Evolutionary conservation across 805 yeast species (phyloP).

Genomic region (Candida ortonii): DNA sequence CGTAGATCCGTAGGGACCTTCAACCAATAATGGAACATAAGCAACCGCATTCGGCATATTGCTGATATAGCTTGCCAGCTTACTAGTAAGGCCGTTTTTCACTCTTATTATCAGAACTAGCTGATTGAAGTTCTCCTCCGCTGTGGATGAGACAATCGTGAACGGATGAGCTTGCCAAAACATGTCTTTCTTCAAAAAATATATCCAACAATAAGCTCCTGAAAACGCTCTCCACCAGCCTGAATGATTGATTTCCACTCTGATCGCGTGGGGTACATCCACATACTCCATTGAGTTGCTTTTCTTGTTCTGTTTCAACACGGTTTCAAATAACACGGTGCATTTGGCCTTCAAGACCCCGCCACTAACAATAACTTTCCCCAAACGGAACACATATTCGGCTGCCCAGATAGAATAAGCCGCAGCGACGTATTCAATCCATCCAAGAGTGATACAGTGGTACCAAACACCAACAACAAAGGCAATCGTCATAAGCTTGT

Average conservation of each 20-base stretch:
- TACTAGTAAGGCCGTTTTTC: slow-evolving; percentile 52
- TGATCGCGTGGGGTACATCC: slow-evolving; percentile 39
- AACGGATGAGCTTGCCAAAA: slow-evolving; percentile 73
- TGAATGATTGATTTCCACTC: slow-evolving; percentile 50
- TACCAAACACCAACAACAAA: slow-evolving; percentile 46
- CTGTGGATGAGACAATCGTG: slow-evolving; percentile 45
- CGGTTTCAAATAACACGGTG: slow-evolving; percentile 26
- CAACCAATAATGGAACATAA: slow-evolving; percentile 44
- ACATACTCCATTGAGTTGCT: no score
- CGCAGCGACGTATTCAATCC: slow-evolving; percentile 51
- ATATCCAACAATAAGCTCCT: slow-evolving; percentile 63
- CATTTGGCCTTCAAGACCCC: slow-evolving; percentile 51
- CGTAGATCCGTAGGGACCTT: slow-evolving; percentile 59
- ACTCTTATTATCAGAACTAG: slow-evolving; percentile 44
- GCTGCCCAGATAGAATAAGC: slow-evolving; percentile 66
- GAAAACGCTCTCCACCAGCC: slow-evolving; percentile 53
- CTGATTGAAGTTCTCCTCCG: slow-evolving; percentile 42
- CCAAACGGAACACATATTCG: slow-evolving; percentile 58
- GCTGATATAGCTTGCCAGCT: slow-evolving; percentile 33
- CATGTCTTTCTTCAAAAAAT: slow-evolving; percentile 41
- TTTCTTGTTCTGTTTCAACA: slow-evolving; percentile 3
- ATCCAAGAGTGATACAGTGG: slow-evolving; percentile 46
- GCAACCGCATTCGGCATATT: slow-evolving; percentile 35
- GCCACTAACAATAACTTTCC: slow-evolving; percentile 59
- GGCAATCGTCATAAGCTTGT: slow-evolving; percentile 39